These are phyloP conservation scores for Mycena rebaudengoi DNA, from an alignment of 768 basidiomycete species.

Conservation along the genomic window DNA sequence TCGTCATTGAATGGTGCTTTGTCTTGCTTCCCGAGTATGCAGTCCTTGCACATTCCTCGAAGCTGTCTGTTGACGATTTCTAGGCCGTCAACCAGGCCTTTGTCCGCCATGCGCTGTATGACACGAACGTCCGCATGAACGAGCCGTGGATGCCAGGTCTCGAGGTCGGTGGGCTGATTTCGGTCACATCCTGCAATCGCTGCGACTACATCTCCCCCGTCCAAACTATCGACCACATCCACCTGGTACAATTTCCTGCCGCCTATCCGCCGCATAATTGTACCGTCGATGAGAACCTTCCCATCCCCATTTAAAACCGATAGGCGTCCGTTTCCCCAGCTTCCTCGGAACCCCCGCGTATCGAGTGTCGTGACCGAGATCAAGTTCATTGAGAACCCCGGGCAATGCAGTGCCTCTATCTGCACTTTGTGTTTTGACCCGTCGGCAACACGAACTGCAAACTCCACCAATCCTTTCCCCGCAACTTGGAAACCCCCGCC, in stretches of 20 bases:
- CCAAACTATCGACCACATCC: not conserved
- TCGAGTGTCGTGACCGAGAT: too few relatives aligned
- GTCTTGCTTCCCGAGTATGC: conserved; percentile 36
- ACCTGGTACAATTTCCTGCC: not conserved
- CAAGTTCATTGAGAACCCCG: too few relatives aligned
- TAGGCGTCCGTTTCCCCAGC: not conserved
- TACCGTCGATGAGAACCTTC: not conserved
- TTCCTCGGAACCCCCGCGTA: too few relatives aligned
- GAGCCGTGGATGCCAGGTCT: not conserved
- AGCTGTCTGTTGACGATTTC: conserved; percentile 3
- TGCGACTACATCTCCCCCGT: not conserved
- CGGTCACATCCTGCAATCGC: conserved; percentile 23
- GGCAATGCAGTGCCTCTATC: too few relatives aligned
- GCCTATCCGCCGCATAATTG: not conserved
- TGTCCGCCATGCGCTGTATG: conserved; percentile 15
- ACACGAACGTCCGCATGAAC: conserved; percentile 15
- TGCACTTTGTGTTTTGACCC: too few relatives aligned
- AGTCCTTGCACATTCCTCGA: conserved; percentile 32
- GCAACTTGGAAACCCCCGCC: too few relatives aligned
- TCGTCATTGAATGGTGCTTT: conserved; percentile 28
- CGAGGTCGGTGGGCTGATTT: conserved; percentile 25
- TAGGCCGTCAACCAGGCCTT: conserved; percentile 30
- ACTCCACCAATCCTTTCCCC: too few relatives aligned
- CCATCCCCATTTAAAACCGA: not conserved
- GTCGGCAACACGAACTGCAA: too few relatives aligned